These are phyloP conservation scores for Piper longum DNA, from an alignment of 164 flowering plant species.

Conservation along the genomic window DNA sequence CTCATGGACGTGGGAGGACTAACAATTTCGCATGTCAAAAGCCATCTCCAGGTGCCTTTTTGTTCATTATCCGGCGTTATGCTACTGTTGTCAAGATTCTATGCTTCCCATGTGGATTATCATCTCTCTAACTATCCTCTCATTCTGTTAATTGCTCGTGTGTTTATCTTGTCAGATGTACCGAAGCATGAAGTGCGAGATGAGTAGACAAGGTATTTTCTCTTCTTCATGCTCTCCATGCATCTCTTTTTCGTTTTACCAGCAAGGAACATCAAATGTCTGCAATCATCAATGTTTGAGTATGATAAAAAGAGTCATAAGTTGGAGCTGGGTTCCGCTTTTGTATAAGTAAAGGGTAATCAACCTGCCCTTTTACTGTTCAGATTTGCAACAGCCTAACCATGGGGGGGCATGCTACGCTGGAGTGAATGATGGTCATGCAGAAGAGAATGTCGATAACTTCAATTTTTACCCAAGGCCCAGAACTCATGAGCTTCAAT, in stretches of 20 bases:
- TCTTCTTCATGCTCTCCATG: neutral
- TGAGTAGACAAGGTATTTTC: constrained; percentile 32
- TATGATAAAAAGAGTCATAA: neutral
- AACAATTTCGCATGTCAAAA: constrained; percentile 83
- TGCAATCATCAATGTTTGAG: no score
- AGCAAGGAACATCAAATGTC: neutral
- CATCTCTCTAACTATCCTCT: neutral
- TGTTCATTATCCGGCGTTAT: neutral
- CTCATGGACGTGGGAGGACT: constrained; percentile 82
- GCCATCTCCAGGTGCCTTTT: constrained; percentile 75
- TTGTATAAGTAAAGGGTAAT: no score
- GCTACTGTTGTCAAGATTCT: neutral
- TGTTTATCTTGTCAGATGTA: constrained; percentile 39
- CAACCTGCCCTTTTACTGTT: neutral
- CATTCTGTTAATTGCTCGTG: neutral
- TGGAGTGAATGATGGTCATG: constrained; percentile 23
- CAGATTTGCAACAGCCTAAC: constrained; percentile 12
- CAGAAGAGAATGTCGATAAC: constrained; percentile 23
- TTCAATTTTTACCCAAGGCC: constrained; percentile 14
- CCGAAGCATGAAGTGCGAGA: constrained; percentile 55
- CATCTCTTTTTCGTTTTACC: neutral
- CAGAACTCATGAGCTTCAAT: constrained; percentile 18
- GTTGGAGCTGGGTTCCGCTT: neutral
- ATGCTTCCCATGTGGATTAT: neutral
- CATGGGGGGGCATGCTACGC: constrained; percentile 24